These are phyloP conservation scores for Wickerhamiella alocasiicola DNA, from an alignment of 805 yeast genomes.

Conservation along the genomic window DNA sequence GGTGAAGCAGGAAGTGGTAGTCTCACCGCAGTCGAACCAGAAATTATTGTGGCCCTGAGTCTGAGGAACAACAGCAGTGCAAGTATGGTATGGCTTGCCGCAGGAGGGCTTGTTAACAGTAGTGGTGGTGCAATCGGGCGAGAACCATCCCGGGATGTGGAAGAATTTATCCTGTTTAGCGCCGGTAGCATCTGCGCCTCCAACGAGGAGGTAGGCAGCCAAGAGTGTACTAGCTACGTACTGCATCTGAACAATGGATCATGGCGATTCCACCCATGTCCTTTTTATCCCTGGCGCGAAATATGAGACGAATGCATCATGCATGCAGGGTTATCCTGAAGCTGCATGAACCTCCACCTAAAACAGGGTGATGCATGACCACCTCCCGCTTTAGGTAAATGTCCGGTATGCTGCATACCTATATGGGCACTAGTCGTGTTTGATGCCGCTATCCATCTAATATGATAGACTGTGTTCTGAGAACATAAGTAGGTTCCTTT, in stretches of 20 bases:
- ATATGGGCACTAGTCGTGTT: too few relatives aligned
- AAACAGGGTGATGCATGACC: too few relatives aligned
- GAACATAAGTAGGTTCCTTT: too few relatives aligned
- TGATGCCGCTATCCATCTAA: too few relatives aligned
- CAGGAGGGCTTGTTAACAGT: background rate
- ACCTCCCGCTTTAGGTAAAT: too few relatives aligned
- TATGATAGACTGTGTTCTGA: too few relatives aligned
- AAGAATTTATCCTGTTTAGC: background rate
- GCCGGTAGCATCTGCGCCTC: conserved; percentile 1
- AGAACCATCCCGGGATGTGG: background rate
- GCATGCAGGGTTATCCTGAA: too few relatives aligned
- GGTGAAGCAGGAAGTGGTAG: conserved; percentile 3
- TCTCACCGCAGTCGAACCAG: background rate
- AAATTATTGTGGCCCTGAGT: background rate
- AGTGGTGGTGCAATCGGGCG: conserved; percentile 1
- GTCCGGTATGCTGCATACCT: too few relatives aligned
- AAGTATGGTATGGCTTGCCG: conserved; percentile 1
- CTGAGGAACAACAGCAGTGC: background rate
- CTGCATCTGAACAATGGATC: background rate
- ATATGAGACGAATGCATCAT: too few relatives aligned
- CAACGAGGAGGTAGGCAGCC: conserved; percentile 3
- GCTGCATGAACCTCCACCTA: too few relatives aligned
- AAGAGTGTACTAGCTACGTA: background rate
- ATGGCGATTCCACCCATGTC: too few relatives aligned
- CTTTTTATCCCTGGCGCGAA: too few relatives aligned